phyloP scores from a whole-genome alignment of 768 basidiomycete species.

The Auriscalpium vulgare region DNA sequence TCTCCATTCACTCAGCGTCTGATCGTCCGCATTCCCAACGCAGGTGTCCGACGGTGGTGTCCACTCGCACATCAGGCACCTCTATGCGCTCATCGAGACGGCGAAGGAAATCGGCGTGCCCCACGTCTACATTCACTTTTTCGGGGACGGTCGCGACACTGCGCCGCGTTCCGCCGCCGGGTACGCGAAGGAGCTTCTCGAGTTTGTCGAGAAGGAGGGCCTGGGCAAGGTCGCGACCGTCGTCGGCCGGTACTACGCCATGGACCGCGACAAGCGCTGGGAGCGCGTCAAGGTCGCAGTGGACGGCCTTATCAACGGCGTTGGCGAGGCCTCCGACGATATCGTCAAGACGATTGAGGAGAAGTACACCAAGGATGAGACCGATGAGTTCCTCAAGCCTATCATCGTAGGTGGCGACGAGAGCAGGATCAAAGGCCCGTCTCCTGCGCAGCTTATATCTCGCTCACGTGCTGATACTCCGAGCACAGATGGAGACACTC shows the following conservation, averaged over 20 bases:
- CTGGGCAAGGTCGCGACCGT: constrained; percentile 80
- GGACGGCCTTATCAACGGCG: constrained; percentile 69
- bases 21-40: not conserved
- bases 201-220: constrained; percentile 69
- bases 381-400: constrained; percentile 94
- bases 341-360: constrained; percentile 59
- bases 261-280: constrained; percentile 98
- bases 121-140: constrained; percentile 86
- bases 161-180: constrained; percentile 76
- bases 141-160: constrained; percentile 93
- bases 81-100: constrained; percentile 84
- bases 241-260: constrained; percentile 89
- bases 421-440: constrained; percentile 72
- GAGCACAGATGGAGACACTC: constrained; percentile 64
- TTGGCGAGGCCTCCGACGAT: constrained; percentile 49
- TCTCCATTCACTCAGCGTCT: not conserved
- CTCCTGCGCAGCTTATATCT: not conserved
- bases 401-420: constrained; percentile 79
- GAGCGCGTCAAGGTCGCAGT: constrained; percentile 87
- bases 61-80: constrained; percentile 90
- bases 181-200: constrained; percentile 70
- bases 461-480: not conserved
- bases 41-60: constrained; percentile 93
- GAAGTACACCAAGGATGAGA: constrained; percentile 78
- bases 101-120: constrained; percentile 83